Base-by-base conservation (phyloP, 306 rosid genomes). In the Vigna reflexopilosa region DNA sequence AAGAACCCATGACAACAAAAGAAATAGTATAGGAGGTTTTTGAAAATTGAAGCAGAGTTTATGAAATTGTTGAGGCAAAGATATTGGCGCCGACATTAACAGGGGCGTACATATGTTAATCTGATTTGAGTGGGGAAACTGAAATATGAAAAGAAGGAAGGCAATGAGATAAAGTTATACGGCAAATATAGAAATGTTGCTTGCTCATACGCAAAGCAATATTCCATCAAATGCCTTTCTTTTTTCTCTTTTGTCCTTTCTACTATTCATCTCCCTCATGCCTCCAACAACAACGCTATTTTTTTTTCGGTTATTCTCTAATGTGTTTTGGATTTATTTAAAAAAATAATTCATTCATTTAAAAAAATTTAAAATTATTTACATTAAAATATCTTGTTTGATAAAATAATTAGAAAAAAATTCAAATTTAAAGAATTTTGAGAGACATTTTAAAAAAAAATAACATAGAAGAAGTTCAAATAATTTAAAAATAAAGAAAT, bases 161-260 rank as follows among this genome's bases (percentile, higher is more conserved):
- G 66, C 52, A 75, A 38, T 11, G 28, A 8, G 44, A 62, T 64
- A 72, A 77, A 11, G 52, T 71, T 10, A 48, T 15, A 66, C 51
- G 48, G 13, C 70, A 63, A 49, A 40, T 38, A 56, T 44, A 61
- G 71, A 70, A 51, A 70, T 71, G 72, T 38, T 64, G 50, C 49
- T 70, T 75, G 77, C 75, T 52, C n/a, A 69, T 78, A 75, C 70
- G 77, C 69, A 83, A 74, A 77, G 86, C 71, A 84, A 71, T 65
- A 65, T 76, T 68, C 76, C 4, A 9, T 57, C 26, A 0, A 19
- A 2, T 42, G 13, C 76, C 76, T 32, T 70, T 17, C 52, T 40
- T 44, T 68, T 30, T 45, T 58, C 64, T 76, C 76, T 24, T 40
- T 47, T 66, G 19, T 47, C 66, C 49, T 17, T 73, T 2, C 15